Evolutionary conservation across 2,329 filamentous ascomycete species (phyloP), one percentile per base, ranked within the genome.

Genomic region (Camptophora hylomeconis): DNA sequence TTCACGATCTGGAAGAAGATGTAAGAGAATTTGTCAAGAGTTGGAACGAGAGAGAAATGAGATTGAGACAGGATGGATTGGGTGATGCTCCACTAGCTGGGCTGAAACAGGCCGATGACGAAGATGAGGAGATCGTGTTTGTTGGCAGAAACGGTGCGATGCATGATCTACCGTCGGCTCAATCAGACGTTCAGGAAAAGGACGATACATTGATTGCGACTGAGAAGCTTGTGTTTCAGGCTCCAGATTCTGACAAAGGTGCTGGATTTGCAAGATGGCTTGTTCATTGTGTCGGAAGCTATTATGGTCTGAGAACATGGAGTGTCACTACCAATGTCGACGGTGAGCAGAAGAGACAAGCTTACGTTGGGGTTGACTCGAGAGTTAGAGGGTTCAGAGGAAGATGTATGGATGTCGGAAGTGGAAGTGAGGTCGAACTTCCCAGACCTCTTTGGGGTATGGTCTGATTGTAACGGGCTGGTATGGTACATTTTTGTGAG

Each of bases 261-360:
- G 80, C 80, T 27, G 71, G 77, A 3, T 94, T 93, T 60, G 84
- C 81, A 76, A 80, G 87, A 39, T 95, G 86, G 80, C 70, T 95
- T 30, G 82, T 92, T 1, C 86, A 95, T 54, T 80, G 81, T 33
- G 86, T 95, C 39, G 87, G 82, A 7, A 72, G 78, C 21, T 95
- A 95, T 53, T 95, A 95, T 50, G 86, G 84, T 24, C 67, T 94
- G 32, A 70, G 75, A 36, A 93, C 86, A 12, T 83, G 75, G 60
- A 86, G 80, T 4, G 71, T 87, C 35, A 42, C 39, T 11, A 31
- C 28, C 16, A 25, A 38, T 17, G 32, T 38, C 9, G 36, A 36
- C 20, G 35, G 35, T 12, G 26, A 30, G 19, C 39, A 37, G 28
- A 32, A 32, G 25, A 36, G 41, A 20, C 78, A 89, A 38, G 83